Evolutionary conservation across 2,329 filamentous ascomycete genomes (phyloP).

Genomic region (Penicillium frequentans): DNA sequence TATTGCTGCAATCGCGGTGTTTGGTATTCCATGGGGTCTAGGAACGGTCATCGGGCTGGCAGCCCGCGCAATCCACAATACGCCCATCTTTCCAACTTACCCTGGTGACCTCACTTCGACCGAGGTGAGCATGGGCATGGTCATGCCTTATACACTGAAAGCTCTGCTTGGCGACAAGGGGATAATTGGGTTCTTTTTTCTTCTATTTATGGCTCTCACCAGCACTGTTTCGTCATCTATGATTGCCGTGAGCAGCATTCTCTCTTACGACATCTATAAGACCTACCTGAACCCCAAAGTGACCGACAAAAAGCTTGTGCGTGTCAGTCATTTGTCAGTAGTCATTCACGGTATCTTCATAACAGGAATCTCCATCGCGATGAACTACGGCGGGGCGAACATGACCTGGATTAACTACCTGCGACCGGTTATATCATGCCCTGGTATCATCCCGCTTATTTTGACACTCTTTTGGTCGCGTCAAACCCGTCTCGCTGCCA

Average conservation of each 20-base stretch:
- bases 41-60: constrained; percentile 50
- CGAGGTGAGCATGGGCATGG: constrained; percentile 47
- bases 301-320: constrained; percentile 43
- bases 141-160: constrained; percentile 50
- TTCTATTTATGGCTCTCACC: constrained; percentile 55
- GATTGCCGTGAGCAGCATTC: constrained; percentile 54
- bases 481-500: constrained; percentile 48
- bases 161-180: constrained; percentile 47
- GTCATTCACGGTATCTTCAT: constrained; percentile 51
- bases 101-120: constrained; percentile 41
- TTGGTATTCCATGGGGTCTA: constrained; percentile 50
- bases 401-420: constrained; percentile 51
- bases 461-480: constrained; percentile 48
- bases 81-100: constrained; percentile 47
- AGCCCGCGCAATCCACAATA: constrained; percentile 48
- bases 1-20: constrained; percentile 46
- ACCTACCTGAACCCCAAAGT: constrained; percentile 52
- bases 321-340: constrained; percentile 50
- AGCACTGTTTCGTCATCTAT: constrained; percentile 52
- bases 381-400: constrained; percentile 52
- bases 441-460: constrained; percentile 48
- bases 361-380: constrained; percentile 47
- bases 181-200: constrained; percentile 46
- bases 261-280: constrained; percentile 53
- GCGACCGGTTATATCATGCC: constrained; percentile 43